Percentiles rank a stretch among this genome's conserved stretches.
These are phyloP conservation scores for Camelina neglecta DNA, from an alignment of 345 rosid genomes.

Conservation along the genomic window DNA sequence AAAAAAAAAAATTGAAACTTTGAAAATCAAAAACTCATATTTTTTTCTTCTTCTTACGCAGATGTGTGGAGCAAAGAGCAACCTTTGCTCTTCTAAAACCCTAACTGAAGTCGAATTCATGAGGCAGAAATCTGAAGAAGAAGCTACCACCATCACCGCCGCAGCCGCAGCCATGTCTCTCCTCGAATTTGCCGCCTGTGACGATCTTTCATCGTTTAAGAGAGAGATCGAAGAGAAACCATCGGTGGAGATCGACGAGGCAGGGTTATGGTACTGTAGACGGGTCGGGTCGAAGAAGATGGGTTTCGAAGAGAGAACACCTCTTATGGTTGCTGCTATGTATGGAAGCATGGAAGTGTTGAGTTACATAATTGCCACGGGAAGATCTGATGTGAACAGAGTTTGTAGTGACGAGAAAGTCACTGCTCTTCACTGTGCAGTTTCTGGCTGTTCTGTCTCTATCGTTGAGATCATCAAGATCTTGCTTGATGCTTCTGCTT, in stretches of 20 bases:
- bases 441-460: constrained; percentile 68
- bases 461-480: constrained; percentile 62
- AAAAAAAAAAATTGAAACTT: background rate
- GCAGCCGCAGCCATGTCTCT: constrained; percentile 46
- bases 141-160: constrained; percentile 37
- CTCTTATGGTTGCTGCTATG: constrained; percentile 83
- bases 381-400: constrained; percentile 61
- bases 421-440: constrained; percentile 95
- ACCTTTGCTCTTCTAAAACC: constrained; percentile 44
- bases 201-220: constrained; percentile 62
- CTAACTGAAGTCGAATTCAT: constrained; percentile 55
- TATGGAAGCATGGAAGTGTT: constrained; percentile 68
- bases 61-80: constrained; percentile 62
- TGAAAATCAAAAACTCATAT: background rate
- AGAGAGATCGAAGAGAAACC: constrained; percentile 58
- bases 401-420: constrained; percentile 74
- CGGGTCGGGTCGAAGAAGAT: constrained; percentile 78
- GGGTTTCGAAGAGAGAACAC: constrained; percentile 85
- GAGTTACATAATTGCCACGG: constrained; percentile 61
- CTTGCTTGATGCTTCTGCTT: constrained; percentile 74
- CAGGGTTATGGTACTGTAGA: constrained; percentile 81
- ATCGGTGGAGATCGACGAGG: constrained; percentile 53
- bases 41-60: constrained; percentile 44
- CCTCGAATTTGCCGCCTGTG: constrained; percentile 80
- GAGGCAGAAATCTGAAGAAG: constrained; percentile 43